These are phyloP conservation scores for Phytopythium vexans DNA, from an alignment of 352 stramenopile genomes.

Conservation along the genomic window DNA sequence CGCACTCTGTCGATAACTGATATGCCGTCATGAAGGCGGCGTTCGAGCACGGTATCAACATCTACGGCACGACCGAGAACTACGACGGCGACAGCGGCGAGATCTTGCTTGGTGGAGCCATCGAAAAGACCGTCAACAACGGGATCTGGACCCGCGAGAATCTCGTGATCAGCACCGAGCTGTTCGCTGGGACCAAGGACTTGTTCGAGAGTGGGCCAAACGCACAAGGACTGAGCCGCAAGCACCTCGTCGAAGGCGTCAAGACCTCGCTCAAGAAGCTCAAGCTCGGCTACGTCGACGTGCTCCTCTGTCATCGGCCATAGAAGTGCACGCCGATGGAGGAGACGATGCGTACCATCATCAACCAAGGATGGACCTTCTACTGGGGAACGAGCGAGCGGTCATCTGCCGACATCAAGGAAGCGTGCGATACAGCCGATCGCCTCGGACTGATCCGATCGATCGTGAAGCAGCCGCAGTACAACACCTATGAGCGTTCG, in stretches of 20 bases:
- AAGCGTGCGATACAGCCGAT: conserved; percentile 41
- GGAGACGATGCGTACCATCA: no score
- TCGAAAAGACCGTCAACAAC: conserved; percentile 34
- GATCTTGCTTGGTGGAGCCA: conserved; percentile 35
- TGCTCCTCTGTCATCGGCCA: no score
- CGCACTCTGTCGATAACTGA: conserved; percentile 23
- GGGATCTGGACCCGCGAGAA: conserved; percentile 33
- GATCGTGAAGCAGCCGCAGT: conserved; percentile 56
- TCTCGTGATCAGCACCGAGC: conserved; percentile 51
- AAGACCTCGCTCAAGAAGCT: no score
- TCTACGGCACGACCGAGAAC: conserved; percentile 39
- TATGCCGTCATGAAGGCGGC: conserved; percentile 26
- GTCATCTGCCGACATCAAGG: conserved; percentile 36
- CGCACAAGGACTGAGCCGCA: no score
- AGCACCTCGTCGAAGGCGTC: no score
- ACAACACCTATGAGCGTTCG: conserved; percentile 60
- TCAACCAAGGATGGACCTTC: no score
- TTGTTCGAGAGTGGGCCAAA: no score
- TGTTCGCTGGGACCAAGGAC: conserved; percentile 37
- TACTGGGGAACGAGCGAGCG: no score
- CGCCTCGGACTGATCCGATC: conserved; percentile 18
- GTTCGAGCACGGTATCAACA: conserved; percentile 44
- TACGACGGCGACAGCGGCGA: conserved; percentile 32
- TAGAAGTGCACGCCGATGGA: no score
- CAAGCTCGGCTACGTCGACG: no score